Percentiles rank a stretch among this genome's conserved stretches.
These are phyloP conservation scores for Boletus pseudo-olivaceus DNA, from an alignment of 768 basidiomycete species.

Conservation along the genomic window DNA sequence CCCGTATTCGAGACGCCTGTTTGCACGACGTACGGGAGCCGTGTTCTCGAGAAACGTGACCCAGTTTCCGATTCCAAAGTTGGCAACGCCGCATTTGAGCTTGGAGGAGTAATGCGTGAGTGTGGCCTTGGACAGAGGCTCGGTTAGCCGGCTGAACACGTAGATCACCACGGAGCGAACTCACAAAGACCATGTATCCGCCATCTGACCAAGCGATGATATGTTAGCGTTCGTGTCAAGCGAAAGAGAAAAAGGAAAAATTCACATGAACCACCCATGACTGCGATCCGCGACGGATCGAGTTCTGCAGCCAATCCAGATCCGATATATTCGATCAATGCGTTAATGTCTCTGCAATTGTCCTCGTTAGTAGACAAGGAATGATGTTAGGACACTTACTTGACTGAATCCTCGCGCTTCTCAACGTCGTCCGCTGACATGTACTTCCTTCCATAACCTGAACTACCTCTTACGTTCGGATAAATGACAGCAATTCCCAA, in stretches of 20 bases:
- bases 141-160: background rate
- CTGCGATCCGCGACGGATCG: constrained; percentile 36
- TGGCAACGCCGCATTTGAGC: constrained; percentile 39
- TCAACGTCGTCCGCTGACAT: constrained; percentile 39
- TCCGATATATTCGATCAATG: constrained; percentile 36
- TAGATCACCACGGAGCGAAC: constrained; percentile 3
- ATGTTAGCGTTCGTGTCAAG: background rate
- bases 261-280: constrained; percentile 41
- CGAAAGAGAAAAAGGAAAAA: background rate
- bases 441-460: constrained; percentile 40
- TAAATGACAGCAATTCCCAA: constrained; percentile 39
- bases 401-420: constrained; percentile 43
- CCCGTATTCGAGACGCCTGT: constrained; percentile 39
- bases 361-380: background rate
- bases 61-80: constrained; percentile 41
- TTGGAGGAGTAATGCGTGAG: constrained; percentile 40
- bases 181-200: constrained; percentile 40
- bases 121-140: constrained; percentile 31
- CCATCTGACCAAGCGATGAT: constrained; percentile 26
- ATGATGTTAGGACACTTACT: constrained; percentile 21
- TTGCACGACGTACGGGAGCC: constrained; percentile 33
- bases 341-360: constrained; percentile 34
- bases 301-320: constrained; percentile 32
- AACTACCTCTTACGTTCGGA: constrained; percentile 43
- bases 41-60: constrained; percentile 42